Evolutionary conservation across 2,329 filamentous ascomycete genomes (phyloP), one percentile per base, ranked within the genome.

Genomic region (Leptographium galeiforme): DNA sequence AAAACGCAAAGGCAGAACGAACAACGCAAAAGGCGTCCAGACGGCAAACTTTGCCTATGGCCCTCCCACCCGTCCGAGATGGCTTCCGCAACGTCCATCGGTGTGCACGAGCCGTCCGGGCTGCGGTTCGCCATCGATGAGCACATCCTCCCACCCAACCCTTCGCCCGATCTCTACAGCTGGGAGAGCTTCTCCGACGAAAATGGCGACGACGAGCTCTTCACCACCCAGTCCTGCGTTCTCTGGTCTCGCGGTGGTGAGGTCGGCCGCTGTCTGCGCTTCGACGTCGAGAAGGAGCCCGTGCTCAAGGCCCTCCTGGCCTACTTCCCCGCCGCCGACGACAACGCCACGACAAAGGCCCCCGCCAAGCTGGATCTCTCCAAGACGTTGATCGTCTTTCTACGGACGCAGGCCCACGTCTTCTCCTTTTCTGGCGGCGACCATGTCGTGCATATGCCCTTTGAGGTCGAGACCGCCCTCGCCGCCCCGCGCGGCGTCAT

Each of bases 321-420:
- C 44, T 83, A 81, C 61, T 97, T 98, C 62, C 82, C 84, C 1
- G 71, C 52, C 6, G 54, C 53, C 45, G 60, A 58, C 6, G 55
- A 12, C 11, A 8, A 32, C 19, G 25, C 48, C 6, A 13, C 19
- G 40, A 6, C 43, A 53, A 55, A 12, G 25, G 34, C 57, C 19
- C 48, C 58, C 13, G 53, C 48, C 14, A 54, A 44, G 14, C 8
- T 57, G 8, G 52, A 58, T 12, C 66, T 79, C 30, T 77, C 78
- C 44, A 77, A 84, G 62, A 89, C 91, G 6, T 71, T 98, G 57
- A 88, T 97, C 8, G 86, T 98, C 50, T 86, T 97, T 60, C 79
- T 98, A 59, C 90, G 87, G 68, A 90, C 88, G 0, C 91, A 97
- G 64, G 89, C 88, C 25, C 91, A 97, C 64, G 81, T 98, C 59